These are phyloP conservation scores for Hypomyces rosellus DNA, from an alignment of 2,329 filamentous ascomycete genomes.

Conservation along the genomic window DNA sequence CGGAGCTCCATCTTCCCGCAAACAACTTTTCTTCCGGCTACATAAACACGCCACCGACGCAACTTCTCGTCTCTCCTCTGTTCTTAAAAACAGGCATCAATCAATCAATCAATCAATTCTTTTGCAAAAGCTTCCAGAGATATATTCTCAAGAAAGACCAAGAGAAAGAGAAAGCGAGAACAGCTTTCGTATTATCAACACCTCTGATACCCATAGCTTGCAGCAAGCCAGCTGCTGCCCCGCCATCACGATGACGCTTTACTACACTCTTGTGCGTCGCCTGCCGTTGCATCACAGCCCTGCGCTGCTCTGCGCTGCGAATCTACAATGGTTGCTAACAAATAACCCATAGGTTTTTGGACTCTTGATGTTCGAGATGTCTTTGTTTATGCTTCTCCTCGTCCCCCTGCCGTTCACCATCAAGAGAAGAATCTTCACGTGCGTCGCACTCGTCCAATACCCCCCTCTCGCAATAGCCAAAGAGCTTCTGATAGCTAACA, in stretches of 20 bases:
- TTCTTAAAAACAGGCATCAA: too few relatives aligned
- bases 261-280: conserved; percentile 46
- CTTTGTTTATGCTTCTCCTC: conserved; percentile 70
- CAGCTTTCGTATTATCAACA: background rate
- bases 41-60: too few relatives aligned
- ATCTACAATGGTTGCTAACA: background rate
- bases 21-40: too few relatives aligned
- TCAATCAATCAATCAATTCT: too few relatives aligned
- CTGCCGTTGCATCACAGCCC: background rate
- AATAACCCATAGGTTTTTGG: conserved; percentile 61
- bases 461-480: background rate
- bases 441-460: conserved; percentile 31
- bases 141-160: too few relatives aligned
- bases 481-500: conserved; percentile 44
- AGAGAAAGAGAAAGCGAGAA: too few relatives aligned
- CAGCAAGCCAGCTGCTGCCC: conserved; percentile 4
- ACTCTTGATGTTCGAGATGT: conserved; percentile 78
- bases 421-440: conserved; percentile 79
- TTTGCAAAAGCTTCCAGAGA: too few relatives aligned
- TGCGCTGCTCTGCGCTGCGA: too few relatives aligned
- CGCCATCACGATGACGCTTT: conserved; percentile 48
- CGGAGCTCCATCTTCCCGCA: background rate
- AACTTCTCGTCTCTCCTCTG: too few relatives aligned
- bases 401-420: conserved; percentile 82
- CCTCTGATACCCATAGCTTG: conserved; percentile 1